Evolutionary conservation across 305 asterid genomes (phyloP).

Genomic region (Rubia peregrina): DNA sequence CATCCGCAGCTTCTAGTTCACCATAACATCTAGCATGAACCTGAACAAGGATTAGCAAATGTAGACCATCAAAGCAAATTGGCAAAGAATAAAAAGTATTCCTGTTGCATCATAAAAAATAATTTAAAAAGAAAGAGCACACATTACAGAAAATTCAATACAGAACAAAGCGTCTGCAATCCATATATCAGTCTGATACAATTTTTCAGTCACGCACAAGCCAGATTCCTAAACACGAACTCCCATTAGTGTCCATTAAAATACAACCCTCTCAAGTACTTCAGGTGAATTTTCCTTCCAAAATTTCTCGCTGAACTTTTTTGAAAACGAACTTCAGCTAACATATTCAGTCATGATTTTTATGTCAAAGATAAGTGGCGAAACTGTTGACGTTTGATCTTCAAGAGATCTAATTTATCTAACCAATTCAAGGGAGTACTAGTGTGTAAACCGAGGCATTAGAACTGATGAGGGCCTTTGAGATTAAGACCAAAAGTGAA

Average conservation of each 20-base stretch:
- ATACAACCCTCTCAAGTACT: background rate
- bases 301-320: background rate
- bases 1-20: conserved; percentile 78
- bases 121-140: background rate
- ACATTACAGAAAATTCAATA: background rate
- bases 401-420: background rate
- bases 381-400: background rate
- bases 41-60: conserved; percentile 35
- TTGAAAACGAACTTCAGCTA: background rate
- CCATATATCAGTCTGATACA: background rate
- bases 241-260: background rate
- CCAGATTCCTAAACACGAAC: background rate
- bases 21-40: conserved; percentile 99
- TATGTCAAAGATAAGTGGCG: background rate
- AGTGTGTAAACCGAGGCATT: background rate
- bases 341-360: background rate
- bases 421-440: background rate
- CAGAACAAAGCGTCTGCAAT: background rate
- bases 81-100: background rate
- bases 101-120: background rate
- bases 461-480: background rate
- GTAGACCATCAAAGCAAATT: background rate
- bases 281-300: background rate
- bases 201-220: background rate
- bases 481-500: background rate